These are phyloP conservation scores for Sorghum bicolor DNA, from an alignment of 176 grass and related monocot species.

Conservation along the genomic window Sorghum_bicolor_NCBIv3 NC_012872.2:407501-408000, in stretches of 20 bases:
- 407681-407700: not conserved
- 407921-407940: too few species aligned
- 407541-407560: not conserved
- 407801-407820: not conserved
- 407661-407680: not conserved
- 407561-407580: not conserved
- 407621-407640: not conserved
- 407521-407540: not conserved
- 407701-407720: not conserved
- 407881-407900: not conserved
- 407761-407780: not conserved
- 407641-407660: not conserved
- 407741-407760: not conserved
- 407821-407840: not conserved
- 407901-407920: too few species aligned
- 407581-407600: not conserved
- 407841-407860: not conserved
- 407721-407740: not conserved
- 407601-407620: not conserved
- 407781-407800: not conserved
- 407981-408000: too few species aligned
- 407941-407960: too few species aligned
- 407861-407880: not conserved
- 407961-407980: too few species aligned
- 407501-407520: not conserved